These are phyloP conservation scores for Pythium sp. DNA, from an alignment of 352 stramenopile species.

Conservation along the genomic window DNA sequence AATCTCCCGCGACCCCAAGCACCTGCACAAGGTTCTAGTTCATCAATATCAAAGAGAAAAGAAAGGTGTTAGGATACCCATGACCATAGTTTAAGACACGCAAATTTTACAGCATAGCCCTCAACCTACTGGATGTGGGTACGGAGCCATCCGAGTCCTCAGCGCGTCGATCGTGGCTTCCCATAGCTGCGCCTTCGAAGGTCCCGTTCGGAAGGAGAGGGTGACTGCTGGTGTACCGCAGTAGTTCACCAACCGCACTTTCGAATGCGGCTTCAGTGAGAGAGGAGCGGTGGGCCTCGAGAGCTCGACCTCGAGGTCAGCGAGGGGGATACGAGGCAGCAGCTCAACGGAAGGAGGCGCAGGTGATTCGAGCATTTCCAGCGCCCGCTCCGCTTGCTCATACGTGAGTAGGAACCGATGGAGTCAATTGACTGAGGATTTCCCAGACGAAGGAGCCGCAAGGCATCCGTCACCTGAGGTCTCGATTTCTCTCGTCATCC, in stretches of 20 bases:
- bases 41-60: neutral
- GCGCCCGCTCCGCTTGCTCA: too few relatives aligned
- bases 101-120: too few relatives aligned
- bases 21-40: conserved; percentile 43
- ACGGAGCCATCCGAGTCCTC: conserved; percentile 23
- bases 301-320: conserved; percentile 21
- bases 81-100: too few relatives aligned
- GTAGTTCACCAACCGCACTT: conserved; percentile 30
- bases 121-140: conserved; percentile 36
- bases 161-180: conserved; percentile 26
- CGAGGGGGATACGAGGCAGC: neutral
- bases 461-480: too few relatives aligned
- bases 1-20: conserved; percentile 30
- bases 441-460: too few relatives aligned
- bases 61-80: neutral
- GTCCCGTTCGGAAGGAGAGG: conserved; percentile 35
- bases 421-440: too few relatives aligned
- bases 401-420: too few relatives aligned
- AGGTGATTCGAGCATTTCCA: too few relatives aligned
- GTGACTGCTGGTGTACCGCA: conserved; percentile 26
- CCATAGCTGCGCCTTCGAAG: conserved; percentile 40
- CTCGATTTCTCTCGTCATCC: too few relatives aligned
- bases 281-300: conserved; percentile 18
- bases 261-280: conserved; percentile 31
- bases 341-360: neutral